Conservation (phyloP, 257 asterid genomes). For the Ehretia macrophylla region DNA sequence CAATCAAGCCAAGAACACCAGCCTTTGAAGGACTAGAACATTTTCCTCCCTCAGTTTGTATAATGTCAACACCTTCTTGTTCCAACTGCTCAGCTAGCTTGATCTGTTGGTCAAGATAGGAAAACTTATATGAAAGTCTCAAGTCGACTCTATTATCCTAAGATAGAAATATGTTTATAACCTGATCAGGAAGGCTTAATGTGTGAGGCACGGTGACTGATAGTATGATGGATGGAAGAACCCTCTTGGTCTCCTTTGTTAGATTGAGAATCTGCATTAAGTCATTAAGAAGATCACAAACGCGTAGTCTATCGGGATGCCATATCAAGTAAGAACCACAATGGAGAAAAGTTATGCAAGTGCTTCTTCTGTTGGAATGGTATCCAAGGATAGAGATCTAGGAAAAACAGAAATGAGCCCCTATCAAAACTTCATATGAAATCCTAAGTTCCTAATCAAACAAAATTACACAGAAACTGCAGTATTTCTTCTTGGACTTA, state of each 20-base stretch:
- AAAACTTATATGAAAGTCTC: background rate
- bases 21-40: conserved; percentile 67
- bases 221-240: conserved; percentile 60
- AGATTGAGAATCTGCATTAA: conserved; percentile 52
- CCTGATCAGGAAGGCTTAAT: conserved; percentile 92
- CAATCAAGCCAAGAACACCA: conserved; percentile 80
- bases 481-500: no score
- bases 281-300: conserved; percentile 1
- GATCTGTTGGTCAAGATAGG: conserved; percentile 32
- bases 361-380: background rate
- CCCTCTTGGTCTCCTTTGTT: conserved; percentile 63
- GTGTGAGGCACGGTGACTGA: conserved; percentile 95
- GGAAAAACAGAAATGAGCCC: no score
- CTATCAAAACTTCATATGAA: no score
- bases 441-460: no score
- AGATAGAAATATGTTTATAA: conserved; percentile 8
- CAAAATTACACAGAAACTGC: no score
- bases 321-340: no score
- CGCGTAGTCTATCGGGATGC: background rate
- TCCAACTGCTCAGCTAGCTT: conserved; percentile 79
- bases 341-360: no score
- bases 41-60: conserved; percentile 94
- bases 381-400: background rate
- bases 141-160: background rate
- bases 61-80: conserved; percentile 74